Evolutionary conservation across 169 alveolate species (phyloP).

Genomic region (Plasmodium billcollinsi): DNA sequence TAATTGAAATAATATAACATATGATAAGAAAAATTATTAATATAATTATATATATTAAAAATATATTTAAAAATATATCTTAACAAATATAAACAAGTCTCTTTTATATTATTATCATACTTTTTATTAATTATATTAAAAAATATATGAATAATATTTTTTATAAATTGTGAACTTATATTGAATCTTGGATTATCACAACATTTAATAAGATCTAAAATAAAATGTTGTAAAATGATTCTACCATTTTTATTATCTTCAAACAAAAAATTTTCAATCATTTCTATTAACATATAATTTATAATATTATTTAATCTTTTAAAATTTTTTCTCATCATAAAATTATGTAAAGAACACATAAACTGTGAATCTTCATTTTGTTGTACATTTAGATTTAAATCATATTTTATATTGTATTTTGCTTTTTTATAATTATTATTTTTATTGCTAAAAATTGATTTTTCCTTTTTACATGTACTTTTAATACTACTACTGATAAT

Average conservation of each 20-base stretch:
- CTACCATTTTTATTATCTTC: constrained; percentile 60
- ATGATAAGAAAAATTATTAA: constrained; percentile 45
- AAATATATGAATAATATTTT: constrained; percentile 38
- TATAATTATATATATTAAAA: constrained; percentile 54
- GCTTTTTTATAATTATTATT: not conserved
- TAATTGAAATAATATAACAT: constrained; percentile 39
- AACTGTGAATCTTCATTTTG: not conserved
- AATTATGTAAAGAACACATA: constrained; percentile 6
- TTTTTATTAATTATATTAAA: constrained; percentile 51
- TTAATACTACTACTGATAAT: not conserved
- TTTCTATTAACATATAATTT: constrained; percentile 66
- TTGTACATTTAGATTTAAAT: not conserved
- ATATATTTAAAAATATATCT: constrained; percentile 56
- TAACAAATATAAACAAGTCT: constrained; percentile 34
- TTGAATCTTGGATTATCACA: constrained; percentile 74
- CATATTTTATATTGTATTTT: constrained; percentile 7
- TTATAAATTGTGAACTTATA: constrained; percentile 53
- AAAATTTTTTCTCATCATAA: constrained; percentile 48
- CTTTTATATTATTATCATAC: constrained; percentile 54
- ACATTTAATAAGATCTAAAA: constrained; percentile 63
- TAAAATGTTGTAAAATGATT: constrained; percentile 27
- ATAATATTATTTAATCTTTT: constrained; percentile 44
- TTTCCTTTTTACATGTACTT: not conserved
- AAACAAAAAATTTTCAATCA: constrained; percentile 39
- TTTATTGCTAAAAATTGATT: not conserved